Evolutionary conservation across 2,329 filamentous ascomycete species (phyloP), one percentile per base, ranked within the genome.

Genomic region (Aspergillus hiratsukae): DNA sequence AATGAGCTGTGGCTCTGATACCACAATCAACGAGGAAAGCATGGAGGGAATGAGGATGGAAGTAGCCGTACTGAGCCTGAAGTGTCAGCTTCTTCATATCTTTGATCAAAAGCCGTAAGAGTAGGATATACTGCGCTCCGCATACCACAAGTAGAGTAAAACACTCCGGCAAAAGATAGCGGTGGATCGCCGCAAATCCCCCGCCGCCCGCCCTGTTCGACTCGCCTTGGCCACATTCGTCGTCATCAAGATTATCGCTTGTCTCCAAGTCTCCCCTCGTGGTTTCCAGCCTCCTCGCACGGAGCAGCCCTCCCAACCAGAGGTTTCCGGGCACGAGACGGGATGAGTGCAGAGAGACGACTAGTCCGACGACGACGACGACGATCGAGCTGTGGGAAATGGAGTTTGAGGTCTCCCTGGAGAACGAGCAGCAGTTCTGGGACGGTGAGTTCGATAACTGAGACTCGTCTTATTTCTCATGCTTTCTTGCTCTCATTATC

Each of bases 391-490:
- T 69, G 67, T 66, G 71, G 76, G 76, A 74, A 73, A 87, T 87
- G 84, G 77, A 89, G 78, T 83, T 85, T 76, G 87, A 91, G 75
- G 82, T 83, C 69, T 82, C 81, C 66, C 83, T 90, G 74, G 88
- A 92, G 75, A 87, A 85, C 74, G 90, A 91, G 77, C 84, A 91
- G 74, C 87, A 92, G 76, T 91, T 96, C 78, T 97, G 91, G 93
- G 82, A 87, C 76, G 89, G 92, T 96, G 74, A 72, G 82, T 71
- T 37, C 31, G 14, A 37, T 17, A 37, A 37, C 31, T 6, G 17
- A 17, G 14, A 17, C 17, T 17, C 14, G n/a, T 23, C 31, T 5
- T 37, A 7, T 74, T 70, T 53, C 64, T 66, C 58, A 59, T 61
- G 63, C 53, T 59, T 48, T 53, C 21, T 57, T 49, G 29, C 19